phyloP scores from a whole-genome alignment of 2,329 filamentous ascomycete species.

The Bisporella sp. region DNA sequence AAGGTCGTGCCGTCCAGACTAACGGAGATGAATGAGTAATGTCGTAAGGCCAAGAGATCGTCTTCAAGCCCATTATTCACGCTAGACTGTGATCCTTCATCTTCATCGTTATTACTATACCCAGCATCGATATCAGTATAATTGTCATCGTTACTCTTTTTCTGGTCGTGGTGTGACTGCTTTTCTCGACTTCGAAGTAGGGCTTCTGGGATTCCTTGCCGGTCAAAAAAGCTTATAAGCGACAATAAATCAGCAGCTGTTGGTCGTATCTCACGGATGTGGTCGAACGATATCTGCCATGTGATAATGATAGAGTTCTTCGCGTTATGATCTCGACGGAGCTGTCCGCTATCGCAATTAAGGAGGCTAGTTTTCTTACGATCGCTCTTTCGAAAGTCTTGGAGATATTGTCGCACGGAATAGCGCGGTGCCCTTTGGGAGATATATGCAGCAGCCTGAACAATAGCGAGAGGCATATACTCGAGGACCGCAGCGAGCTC shows the following conservation, averaged over 20 bases:
- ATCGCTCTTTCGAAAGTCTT: conserved; percentile 29
- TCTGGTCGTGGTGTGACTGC: conserved; percentile 5
- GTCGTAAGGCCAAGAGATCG: conserved; percentile 28
- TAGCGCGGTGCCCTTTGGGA: conserved; percentile 17
- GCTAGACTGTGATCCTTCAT: conserved; percentile 4
- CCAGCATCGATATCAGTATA: too few relatives aligned
- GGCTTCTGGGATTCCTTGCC: conserved; percentile 30
- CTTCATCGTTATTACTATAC: conserved; percentile 4
- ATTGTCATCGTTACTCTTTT: conserved; percentile 2
- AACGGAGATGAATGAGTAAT: conserved; percentile 31
- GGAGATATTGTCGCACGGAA: conserved; percentile 31
- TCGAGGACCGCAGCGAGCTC: conserved; percentile 19
- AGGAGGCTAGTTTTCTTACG: conserved; percentile 23
- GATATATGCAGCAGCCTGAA: background rate
- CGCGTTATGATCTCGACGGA: conserved; percentile 29
- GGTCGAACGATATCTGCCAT: too few relatives aligned
- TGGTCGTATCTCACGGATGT: too few relatives aligned
- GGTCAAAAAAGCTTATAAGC: too few relatives aligned
- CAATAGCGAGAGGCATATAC: background rate
- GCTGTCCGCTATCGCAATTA: conserved; percentile 23
- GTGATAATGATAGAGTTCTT: conserved; percentile 16
- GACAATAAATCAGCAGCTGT: too few relatives aligned
- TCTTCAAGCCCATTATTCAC: conserved; percentile 22
- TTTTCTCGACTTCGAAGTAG: conserved; percentile 16
- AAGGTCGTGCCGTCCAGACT: conserved; percentile 21